Evolutionary conservation across 495 filamentous ascomycete species (phyloP), one percentile per base, ranked within the genome.

Genomic region (Entonaema liquescens): DNA sequence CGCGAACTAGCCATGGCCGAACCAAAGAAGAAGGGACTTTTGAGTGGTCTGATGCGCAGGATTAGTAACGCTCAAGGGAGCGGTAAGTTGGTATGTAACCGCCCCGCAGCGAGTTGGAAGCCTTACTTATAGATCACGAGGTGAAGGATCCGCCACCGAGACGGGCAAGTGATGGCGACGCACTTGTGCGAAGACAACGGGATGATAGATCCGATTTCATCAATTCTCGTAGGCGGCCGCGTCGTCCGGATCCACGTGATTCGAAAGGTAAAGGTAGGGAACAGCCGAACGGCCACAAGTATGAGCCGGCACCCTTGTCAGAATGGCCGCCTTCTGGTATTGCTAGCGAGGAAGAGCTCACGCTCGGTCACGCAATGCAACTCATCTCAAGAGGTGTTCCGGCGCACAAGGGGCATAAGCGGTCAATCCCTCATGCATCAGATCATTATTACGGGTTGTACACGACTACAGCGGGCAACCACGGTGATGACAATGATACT

Each of bases 371-470:
- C 19, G 83, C 83, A 8, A 83, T 82, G 81, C 78, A 80, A 44
- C 77, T 84, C 36, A 84, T 84, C 61, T 79, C 80, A 29, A 73
- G 76, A 8, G 83, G 83, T 28, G 83, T 82, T 49, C 83, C 83
- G 2, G 79, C 76, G 9, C 80, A 83, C 70, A 81, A 79, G 61
- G 83, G 83, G 21, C 77, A 83, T 73, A 83, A 81, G 71, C 74
- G 76, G 17, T 70, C 79, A 19, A 80, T 85, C 53, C 79, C 82
- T 36, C 81, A 85, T 70, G 79, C 75, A 0, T 79, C 79, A n/a
- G 83, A 85, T 28, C 76, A 84, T 58, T 86, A 83, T 67, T 86
- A 83, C 62, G 77, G 79, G 8, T 69, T 88, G 12, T 87, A 81
- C 65, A 79, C 81, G 7, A 85, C 83, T 11, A 79, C 77, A 0